These are phyloP conservation scores for Colletotrichum lindemuthianum DNA, from an alignment of 2,329 filamentous ascomycete species.

Conservation along the genomic window DNA sequence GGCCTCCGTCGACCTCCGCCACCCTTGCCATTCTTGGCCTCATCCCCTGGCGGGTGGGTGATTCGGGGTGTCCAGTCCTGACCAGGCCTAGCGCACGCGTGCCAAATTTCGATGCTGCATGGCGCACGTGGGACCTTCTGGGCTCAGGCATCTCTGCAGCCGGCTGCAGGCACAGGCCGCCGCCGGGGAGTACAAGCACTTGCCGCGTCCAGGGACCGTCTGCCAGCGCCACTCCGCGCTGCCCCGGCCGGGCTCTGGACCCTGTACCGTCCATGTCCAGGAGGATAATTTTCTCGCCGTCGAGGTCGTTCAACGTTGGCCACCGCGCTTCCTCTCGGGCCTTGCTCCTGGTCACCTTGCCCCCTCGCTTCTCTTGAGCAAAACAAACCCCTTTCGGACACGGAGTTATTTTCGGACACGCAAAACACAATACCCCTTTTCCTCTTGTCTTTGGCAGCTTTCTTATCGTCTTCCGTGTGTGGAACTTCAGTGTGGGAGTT, in stretches of 20 bases:
- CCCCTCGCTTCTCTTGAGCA: too few relatives aligned
- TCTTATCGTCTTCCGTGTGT: not conserved
- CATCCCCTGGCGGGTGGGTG: conserved; percentile 21
- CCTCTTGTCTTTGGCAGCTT: not conserved
- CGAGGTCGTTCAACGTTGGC: too few relatives aligned
- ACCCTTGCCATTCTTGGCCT: conserved; percentile 23
- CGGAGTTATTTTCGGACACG: conserved; percentile 20
- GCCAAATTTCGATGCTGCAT: conserved; percentile 34
- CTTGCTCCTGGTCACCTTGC: too few relatives aligned
- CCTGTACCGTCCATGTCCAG: conserved; percentile 1
- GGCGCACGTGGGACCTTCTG: conserved; percentile 32
- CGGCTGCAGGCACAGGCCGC: conserved; percentile 22
- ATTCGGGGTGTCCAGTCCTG: conserved; percentile 17
- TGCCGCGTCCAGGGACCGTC: conserved; percentile 18
- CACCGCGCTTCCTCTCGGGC: too few relatives aligned
- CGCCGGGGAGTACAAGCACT: conserved; percentile 17
- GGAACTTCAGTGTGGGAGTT: not conserved
- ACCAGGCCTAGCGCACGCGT: conserved; percentile 24
- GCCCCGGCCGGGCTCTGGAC: conserved; percentile 5
- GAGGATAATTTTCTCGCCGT: too few relatives aligned
- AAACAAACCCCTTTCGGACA: not conserved
- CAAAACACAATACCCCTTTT: conserved; percentile 20
- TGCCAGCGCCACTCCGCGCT: conserved; percentile 25
- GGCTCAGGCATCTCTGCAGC: conserved; percentile 34
- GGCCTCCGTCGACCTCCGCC: conserved; percentile 8